phyloP scores from a whole-genome alignment of 768 basidiomycete species.

The Rhodotorula paludigena region DNA sequence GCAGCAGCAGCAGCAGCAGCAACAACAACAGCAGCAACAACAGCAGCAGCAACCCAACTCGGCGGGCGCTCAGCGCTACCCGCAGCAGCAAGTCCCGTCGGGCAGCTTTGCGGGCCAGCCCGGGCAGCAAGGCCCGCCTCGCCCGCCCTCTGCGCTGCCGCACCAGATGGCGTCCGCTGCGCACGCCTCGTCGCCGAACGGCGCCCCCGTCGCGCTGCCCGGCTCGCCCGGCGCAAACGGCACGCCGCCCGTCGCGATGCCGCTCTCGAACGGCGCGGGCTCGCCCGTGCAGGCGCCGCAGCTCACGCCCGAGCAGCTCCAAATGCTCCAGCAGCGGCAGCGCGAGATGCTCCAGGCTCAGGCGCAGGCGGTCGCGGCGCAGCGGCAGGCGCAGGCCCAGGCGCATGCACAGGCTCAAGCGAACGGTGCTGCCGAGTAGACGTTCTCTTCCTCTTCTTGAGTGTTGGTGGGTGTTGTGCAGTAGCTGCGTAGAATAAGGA shows the following conservation, averaged over 20 bases:
- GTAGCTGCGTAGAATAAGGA: neutral
- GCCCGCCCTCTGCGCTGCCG: constrained; percentile 5
- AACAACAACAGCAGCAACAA: neutral
- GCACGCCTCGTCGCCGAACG: constrained; percentile 19
- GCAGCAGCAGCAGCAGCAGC: constrained; percentile 3
- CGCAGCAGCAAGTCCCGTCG: constrained; percentile 4
- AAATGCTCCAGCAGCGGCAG: constrained; percentile 16
- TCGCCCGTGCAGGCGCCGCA: constrained; percentile 3
- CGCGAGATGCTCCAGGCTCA: constrained; percentile 12
- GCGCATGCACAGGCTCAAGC: neutral
- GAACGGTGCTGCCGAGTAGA: neutral
- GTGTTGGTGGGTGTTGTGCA: too few relatives aligned
- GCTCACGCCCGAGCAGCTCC: constrained; percentile 27
- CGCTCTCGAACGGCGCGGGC: constrained; percentile 7
- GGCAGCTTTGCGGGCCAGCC: constrained; percentile 15
- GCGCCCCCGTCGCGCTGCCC: neutral
- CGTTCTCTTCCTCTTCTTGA: too few relatives aligned
- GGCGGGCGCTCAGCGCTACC: constrained; percentile 18
- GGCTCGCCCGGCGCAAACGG: constrained; percentile 8
- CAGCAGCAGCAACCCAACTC: neutral
- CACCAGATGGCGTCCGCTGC: constrained; percentile 8
- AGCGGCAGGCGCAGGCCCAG: neutral
- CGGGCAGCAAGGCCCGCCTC: neutral
- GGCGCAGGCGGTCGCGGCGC: constrained; percentile 18
- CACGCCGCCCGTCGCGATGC: neutral